These are phyloP conservation scores for Yamadazyma dendronema DNA, from an alignment of 1,139 yeast genomes.

Conservation along the genomic window DNA sequence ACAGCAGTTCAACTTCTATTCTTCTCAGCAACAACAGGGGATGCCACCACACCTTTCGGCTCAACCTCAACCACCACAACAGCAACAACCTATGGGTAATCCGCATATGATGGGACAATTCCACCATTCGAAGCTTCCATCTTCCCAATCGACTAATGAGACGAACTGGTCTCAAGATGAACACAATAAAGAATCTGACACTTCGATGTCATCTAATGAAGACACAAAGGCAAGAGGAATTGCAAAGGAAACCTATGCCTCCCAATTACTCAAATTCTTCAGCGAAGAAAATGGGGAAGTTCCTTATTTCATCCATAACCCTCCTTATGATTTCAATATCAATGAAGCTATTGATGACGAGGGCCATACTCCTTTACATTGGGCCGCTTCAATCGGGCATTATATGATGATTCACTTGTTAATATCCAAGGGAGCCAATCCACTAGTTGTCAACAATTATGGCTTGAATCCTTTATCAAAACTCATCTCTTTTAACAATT, in stretches of 20 bases:
- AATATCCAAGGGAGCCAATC: slow-evolving; percentile 72
- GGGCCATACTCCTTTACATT: slow-evolving; percentile 93
- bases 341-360: slow-evolving; percentile 91
- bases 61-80: slow-evolving; percentile 13
- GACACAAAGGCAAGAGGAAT: slow-evolving; percentile 16
- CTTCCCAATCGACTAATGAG: slow-evolving; percentile 47
- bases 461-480: slow-evolving; percentile 89
- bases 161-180: slow-evolving; percentile 50
- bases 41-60: slow-evolving; percentile 16
- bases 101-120: slow-evolving; percentile 27
- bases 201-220: slow-evolving; percentile 41
- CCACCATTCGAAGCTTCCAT: slow-evolving; percentile 29
- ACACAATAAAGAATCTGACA: slow-evolving; percentile 42
- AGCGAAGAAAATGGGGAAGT: slow-evolving; percentile 67
- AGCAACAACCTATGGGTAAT: slow-evolving; percentile 13
- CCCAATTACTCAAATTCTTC: slow-evolving; percentile 58
- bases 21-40: slow-evolving; percentile 9
- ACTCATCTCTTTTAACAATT: slow-evolving; percentile 81
- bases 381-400: slow-evolving; percentile 96
- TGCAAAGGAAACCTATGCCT: slow-evolving; percentile 44
- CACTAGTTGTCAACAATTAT: slow-evolving; percentile 64
- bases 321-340: slow-evolving; percentile 78
- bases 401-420: slow-evolving; percentile 68
- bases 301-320: slow-evolving; percentile 69
- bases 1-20: slow-evolving; percentile 6